Evolutionary conservation across 306 rosid genomes (phyloP).

Genomic region (Biancaea sappan): DNA sequence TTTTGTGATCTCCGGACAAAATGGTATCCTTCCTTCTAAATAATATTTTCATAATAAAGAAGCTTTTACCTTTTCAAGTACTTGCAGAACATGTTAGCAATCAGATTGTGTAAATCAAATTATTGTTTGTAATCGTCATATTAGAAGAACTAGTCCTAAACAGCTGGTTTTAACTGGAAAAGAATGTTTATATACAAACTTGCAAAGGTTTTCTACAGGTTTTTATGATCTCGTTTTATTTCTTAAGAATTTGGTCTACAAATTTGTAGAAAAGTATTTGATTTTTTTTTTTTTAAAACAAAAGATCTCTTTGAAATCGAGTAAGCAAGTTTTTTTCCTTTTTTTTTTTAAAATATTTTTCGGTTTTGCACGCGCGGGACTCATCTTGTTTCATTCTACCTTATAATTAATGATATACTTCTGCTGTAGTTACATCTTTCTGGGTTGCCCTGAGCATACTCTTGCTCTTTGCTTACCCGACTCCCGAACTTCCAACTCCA

Average conservation of each 20-base stretch:
- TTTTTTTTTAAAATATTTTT: too few relatives aligned
- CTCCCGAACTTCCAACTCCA: conserved; percentile 95
- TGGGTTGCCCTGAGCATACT: conserved; percentile 85
- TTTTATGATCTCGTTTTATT: conserved; percentile 1
- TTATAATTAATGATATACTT: conserved; percentile 28
- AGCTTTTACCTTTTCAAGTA: conserved; percentile 20
- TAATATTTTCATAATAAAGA: conserved; percentile 8
- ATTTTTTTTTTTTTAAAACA: background rate
- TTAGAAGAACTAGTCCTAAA: background rate
- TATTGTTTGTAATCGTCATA: background rate
- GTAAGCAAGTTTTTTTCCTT: too few relatives aligned
- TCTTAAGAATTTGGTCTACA: conserved; percentile 1
- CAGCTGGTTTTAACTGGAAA: background rate
- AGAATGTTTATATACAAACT: background rate
- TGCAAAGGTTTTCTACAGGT: background rate
- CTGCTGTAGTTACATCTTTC: conserved; percentile 71
- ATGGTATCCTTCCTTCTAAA: conserved; percentile 56
- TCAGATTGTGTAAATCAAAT: conserved; percentile 27
- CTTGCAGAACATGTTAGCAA: background rate
- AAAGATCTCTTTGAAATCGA: background rate
- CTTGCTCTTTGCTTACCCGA: conserved; percentile 96
- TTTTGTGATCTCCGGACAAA: conserved; percentile 79
- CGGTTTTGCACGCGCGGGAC: too few relatives aligned
- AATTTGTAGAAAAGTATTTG: background rate
- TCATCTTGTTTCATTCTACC: too few relatives aligned